phyloP scores from a whole-genome alignment of 2,329 filamentous ascomycete species.

The Clonostachys rosea region DNA sequence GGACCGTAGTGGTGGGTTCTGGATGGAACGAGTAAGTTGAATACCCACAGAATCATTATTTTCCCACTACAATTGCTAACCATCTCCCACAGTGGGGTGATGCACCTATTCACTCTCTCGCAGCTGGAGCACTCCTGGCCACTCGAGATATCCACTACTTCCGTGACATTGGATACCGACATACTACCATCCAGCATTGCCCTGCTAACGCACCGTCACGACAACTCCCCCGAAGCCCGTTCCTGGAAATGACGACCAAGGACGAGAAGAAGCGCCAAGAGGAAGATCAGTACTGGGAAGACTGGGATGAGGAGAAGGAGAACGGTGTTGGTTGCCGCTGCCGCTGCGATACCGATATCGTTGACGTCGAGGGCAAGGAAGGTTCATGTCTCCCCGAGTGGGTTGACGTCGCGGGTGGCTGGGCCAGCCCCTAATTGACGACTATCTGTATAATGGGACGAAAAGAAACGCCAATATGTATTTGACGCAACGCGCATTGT shows the following conservation, averaged over 20 bases:
- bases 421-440: slow-evolving; percentile 51
- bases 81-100: slow-evolving; percentile 76
- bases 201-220: slow-evolving; percentile 89
- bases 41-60: not conserved
- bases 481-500: not conserved
- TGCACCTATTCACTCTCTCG: slow-evolving; percentile 95
- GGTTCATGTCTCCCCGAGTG: slow-evolving; percentile 93
- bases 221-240: slow-evolving; percentile 77
- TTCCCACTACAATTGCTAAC: slow-evolving; percentile 12
- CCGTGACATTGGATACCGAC: slow-evolving; percentile 95
- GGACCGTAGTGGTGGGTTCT: slow-evolving; percentile 96
- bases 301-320: slow-evolving; percentile 81
- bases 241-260: slow-evolving; percentile 72
- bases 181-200: slow-evolving; percentile 98
- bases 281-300: slow-evolving; percentile 95
- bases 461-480: not conserved
- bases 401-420: slow-evolving; percentile 95
- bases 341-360: slow-evolving; percentile 94
- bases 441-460: not conserved
- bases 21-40: slow-evolving; percentile 84
- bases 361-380: slow-evolving; percentile 95
- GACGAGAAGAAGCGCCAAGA: slow-evolving; percentile 82
- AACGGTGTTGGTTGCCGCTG: slow-evolving; percentile 97
- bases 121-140: slow-evolving; percentile 80
- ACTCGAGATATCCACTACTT: slow-evolving; percentile 94